Base-by-base conservation (phyloP, 176 grass and related monocot species). In the Puccinellia tenuiflora region DNA sequence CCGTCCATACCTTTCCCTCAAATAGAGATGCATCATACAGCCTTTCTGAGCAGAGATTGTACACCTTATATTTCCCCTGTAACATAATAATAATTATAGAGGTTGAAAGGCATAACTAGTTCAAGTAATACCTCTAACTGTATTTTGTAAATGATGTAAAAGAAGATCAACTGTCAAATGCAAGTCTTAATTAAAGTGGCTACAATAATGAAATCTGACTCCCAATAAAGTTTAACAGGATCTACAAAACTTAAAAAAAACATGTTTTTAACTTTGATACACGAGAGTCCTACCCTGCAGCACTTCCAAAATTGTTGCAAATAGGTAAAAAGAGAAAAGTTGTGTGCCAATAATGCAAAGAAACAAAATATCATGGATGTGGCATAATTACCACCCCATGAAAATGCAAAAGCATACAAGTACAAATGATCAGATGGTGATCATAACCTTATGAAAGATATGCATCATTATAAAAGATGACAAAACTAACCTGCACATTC, bases 31-130 rank as follows among this genome's bases (percentile, higher is more conserved):
- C 91, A 72, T 99, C 96, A 79, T 99, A 99, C 25, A 99, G 77
- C 87, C 96, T 86, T 86, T 99, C 96, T 10, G 96, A 99, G 60
- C 96, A 99, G 62, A 99, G 96, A 76, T 99, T 99, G 79, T 99
- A 99, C 26, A 99, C 96, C 84, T 99, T 99, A 89, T 99, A 99
- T 81, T 96, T 99, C 1, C 96, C 93, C 96, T 99, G 81, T 71
- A 86, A 84, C 75, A 73, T 45, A 85, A 84, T 63, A 8, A 93
- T 76, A 39, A 57, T 37, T 40, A 85, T 73, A 79, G 34, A 74
- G 39, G 39, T 24, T 59, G 67, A 73, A 60, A 82, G 14, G 25
- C 53, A 72, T 53, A 30, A 73, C 55, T 30, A 79, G 56, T 39
- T 60, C 35, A 83, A 43, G 15, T 42, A 84, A 73, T 22, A 37